Evolutionary conservation across 176 grass and related monocot genomes (phyloP).

Genomic region (Thalia dealbata): DNA sequence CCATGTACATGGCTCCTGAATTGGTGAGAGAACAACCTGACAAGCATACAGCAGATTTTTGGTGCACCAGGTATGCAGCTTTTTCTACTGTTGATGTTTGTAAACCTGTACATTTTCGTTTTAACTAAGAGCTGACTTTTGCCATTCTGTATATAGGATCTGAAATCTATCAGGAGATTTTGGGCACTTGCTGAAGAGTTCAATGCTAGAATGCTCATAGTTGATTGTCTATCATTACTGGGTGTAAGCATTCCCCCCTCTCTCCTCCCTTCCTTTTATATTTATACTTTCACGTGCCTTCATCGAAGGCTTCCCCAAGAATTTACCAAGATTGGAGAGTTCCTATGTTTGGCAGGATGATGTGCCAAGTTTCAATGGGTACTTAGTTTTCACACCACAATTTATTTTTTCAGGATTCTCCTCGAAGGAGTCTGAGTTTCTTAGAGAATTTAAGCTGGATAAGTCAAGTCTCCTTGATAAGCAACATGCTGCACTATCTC

Average conservation of each 20-base stretch:
- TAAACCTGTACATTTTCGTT: not conserved
- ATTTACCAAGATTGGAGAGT: too few species aligned
- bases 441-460: slow-evolving; percentile 14
- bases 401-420: not conserved
- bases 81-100: slow-evolving; percentile 14
- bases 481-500: slow-evolving; percentile 9
- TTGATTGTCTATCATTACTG: slow-evolving; percentile 56
- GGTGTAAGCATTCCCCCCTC: slow-evolving; percentile 53
- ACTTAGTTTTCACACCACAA: not conserved
- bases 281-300: not conserved
- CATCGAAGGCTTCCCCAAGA: not conserved
- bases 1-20: too few species aligned
- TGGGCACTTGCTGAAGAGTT: slow-evolving; percentile 76
- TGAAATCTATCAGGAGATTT: slow-evolving; percentile 91
- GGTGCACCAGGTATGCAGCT: slow-evolving; percentile 64
- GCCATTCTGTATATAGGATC: slow-evolving; percentile 42
- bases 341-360: not conserved
- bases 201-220: slow-evolving; percentile 58
- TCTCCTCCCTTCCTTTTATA: slow-evolving; percentile 2
- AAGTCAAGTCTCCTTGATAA: slow-evolving; percentile 13
- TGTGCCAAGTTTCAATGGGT: not conserved
- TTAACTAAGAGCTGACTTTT: not conserved
- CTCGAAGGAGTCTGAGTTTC: slow-evolving; percentile 7
- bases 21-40: too few species aligned
- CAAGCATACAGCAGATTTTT: slow-evolving; percentile 72